Base-by-base conservation (phyloP, 169 alveolate genomes). In the Plasmodium yoelii region DNA sequence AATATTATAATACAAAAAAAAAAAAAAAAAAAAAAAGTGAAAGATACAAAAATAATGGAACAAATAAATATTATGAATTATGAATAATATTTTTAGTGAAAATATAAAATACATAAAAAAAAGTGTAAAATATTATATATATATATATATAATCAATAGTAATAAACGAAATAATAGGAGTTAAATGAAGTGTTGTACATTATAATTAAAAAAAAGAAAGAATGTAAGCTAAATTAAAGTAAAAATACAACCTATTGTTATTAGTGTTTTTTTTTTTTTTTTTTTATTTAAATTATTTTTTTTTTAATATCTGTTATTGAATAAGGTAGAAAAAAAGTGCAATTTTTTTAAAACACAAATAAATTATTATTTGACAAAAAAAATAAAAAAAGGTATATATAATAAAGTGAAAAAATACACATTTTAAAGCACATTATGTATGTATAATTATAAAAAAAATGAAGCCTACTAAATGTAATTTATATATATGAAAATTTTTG, bases 1-100 rank as follows among this genome's bases (percentile, higher is more conserved):
- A 4, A 53, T 60, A 46, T 67, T 60, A 46, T 67, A 70, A 56
- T 46, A 19, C 65, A 65, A 39, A 69, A 75, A 71, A n/a, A n/a
- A n/a, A n/a, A 65, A 39, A 69, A 75, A 71, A n/a, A n/a, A n/a
- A n/a, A 55, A 69, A 63, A 77, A 61, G n/a, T n/a, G 49, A 77
- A 49, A 46, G 12, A 49, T 26, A 49, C 15, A 28, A 68, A 55
- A 57, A 69, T 26, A 39, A 34, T 0, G 39, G 9, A 42, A 68
- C 59, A 69, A 5, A 49, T 19, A 49, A 19, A 49, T 47, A 15
- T 13, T 57, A 19, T n/a, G 19, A 57, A 57, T 19, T n/a, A 57
- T 24, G 65, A 57, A 57, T 57, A 19, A n/a, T 15, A 57, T 15
- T 57, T 57, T 57, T 15, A n/a, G 19, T 57, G 19, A n/a, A 8